Evolutionary conservation across 1,139 yeast species (phyloP).

Genomic region (Martiniozyma asiatica): DNA sequence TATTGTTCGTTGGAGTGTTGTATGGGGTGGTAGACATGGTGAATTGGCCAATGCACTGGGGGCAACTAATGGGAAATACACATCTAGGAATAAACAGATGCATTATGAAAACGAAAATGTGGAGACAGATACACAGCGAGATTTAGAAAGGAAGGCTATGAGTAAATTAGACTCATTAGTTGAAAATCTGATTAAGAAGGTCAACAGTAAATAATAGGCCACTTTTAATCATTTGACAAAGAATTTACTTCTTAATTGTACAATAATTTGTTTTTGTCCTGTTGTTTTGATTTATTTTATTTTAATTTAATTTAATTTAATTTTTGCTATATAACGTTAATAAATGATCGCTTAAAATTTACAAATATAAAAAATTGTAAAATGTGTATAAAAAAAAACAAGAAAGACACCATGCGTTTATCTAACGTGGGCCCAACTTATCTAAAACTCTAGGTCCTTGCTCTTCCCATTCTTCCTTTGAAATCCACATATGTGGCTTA

Average conservation of each 20-base stretch:
- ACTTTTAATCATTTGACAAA: too few species aligned
- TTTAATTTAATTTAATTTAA: neutral
- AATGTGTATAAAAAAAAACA: neutral
- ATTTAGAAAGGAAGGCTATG: conserved; percentile 2
- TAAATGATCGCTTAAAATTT: too few species aligned
- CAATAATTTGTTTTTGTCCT: too few species aligned
- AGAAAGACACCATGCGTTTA: neutral
- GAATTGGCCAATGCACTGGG: conserved; percentile 22
- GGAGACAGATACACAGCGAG: neutral
- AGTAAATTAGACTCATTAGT: conserved; percentile 5
- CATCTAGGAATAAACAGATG: too few species aligned
- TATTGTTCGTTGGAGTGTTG: conserved; percentile 64
- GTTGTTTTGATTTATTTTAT: too few species aligned
- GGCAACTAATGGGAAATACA: neutral
- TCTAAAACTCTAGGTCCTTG: conserved; percentile 76
- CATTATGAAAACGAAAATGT: neutral
- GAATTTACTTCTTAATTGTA: too few species aligned
- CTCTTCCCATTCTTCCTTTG: conserved; percentile 96
- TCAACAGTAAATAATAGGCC: too few species aligned
- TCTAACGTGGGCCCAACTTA: conserved; percentile 86
- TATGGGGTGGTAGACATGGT: conserved; percentile 43
- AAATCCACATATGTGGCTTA: conserved; percentile 96
- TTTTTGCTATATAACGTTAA: too few species aligned
- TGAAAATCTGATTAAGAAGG: conserved; percentile 6
- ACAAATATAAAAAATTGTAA: too few species aligned